Conservation (phyloP, 1,284 basidiomycete species). For the Fomes fomentarius region DNA sequence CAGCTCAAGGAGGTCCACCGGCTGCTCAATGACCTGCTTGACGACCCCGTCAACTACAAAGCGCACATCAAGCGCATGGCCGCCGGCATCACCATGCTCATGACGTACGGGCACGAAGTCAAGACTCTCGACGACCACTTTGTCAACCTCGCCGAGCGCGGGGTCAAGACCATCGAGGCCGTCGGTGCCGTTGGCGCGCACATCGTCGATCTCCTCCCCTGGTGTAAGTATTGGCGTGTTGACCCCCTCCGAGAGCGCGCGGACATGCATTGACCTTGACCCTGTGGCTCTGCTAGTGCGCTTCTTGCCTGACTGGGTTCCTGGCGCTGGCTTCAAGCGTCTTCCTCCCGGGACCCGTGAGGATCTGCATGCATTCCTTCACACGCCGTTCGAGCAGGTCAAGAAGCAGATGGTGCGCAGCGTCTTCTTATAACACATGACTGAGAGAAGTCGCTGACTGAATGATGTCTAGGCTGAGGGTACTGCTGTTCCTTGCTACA, state of each 20-base stretch:
- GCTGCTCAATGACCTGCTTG: background rate
- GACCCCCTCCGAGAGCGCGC: too few relatives aligned
- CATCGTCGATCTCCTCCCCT: background rate
- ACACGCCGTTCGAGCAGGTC: background rate
- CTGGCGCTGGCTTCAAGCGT: background rate
- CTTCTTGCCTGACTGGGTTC: background rate
- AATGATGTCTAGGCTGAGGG: background rate
- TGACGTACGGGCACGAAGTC: background rate
- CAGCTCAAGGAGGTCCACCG: constrained; percentile 1
- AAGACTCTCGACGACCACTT: background rate
- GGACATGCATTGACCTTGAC: constrained; percentile 6
- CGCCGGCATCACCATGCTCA: background rate
- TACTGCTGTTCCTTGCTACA: background rate
- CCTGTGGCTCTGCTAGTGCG: background rate
- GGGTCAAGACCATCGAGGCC: background rate
- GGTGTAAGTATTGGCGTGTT: too few relatives aligned
- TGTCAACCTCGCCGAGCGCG: background rate
- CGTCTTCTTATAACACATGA: background rate
- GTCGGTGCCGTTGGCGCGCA: background rate
- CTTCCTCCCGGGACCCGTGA: background rate
- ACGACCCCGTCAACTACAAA: background rate
- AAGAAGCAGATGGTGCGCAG: background rate
- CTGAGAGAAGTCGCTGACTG: too few relatives aligned
- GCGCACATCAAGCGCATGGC: background rate
- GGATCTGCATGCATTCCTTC: background rate